Base-by-base conservation (phyloP, 2,329 filamentous ascomycete genomes). In the Hypomyces perniciosus region DNA sequence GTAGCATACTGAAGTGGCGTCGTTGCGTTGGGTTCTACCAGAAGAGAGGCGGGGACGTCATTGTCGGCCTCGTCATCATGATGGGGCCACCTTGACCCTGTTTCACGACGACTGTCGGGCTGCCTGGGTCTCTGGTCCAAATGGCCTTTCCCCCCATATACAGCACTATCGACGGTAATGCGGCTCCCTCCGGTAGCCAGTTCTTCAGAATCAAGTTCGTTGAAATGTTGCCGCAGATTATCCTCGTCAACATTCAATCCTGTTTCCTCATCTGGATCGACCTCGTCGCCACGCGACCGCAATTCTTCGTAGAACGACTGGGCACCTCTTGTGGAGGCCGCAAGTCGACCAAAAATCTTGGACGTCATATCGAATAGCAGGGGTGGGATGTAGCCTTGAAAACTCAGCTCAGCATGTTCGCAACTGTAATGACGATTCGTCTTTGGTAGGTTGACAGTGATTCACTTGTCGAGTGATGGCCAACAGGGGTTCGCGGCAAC, bases 11-110 rank as follows among this genome's bases (percentile, higher is more conserved):
- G 47, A 20, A 44, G 50, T 28, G 57, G 50, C 33, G 57, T 54
- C 26, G 41, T 39, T 40, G 70, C 67, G 44, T 75, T 74, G 4
- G 66, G 71, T 61, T 86, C 83, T 20, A 86, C 76, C 13, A 86
- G 64, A 13, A 86, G 68, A 3, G 83, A 86, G 13, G 76, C 78
- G 0, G 83, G 83, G 0, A 85, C 82, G 59, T 85, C 82, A 49
- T 84, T 81, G 50, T 79, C 76, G 5, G 63, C 68, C 30, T 79
- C 75, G 3, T 80, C 75, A 30, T 81, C 77, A 12, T 72, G 60
- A 5, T 54, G 46, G 31, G 59, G 52, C 67, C 63, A 67, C 50
- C 57, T 56, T 10, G 60, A 44, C 34, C 55, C 35, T 10, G 48
- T 39, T 6, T 52, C 54, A 6, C 55, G 50, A 9, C 34, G 48